Base-by-base conservation (phyloP, 1,284 basidiomycete genomes). In the Tranzscheliella williamsii region DNA sequence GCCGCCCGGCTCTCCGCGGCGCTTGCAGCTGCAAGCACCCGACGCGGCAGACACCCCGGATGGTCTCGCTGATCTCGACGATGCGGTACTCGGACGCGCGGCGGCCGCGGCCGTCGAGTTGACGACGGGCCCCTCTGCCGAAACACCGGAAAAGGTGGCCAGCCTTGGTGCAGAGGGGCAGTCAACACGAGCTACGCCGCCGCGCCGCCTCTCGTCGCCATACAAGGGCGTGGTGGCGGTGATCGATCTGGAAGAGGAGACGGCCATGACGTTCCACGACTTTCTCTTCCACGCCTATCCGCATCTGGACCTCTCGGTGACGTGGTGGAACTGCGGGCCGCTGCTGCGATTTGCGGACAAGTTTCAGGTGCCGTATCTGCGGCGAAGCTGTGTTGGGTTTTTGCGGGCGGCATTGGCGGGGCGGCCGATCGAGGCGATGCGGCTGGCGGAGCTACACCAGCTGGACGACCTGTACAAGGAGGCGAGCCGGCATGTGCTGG, bases 361-460 rank as follows among this genome's bases (percentile, higher is more conserved):
- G 31, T 67, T 61, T 29, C 58, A 61, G 20, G 67, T 71, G 4
- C 49, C 61, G 6, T 53, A 42, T 23, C 38, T 72, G n/a, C 60
- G 51, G 5, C 35, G 51, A 11, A 33, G 44, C 2, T 67, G 63
- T 38, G 24, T 52, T 4, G 38, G 31, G 16, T 72, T 70, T 26
- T 33, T 72, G 3, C 47, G 54, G 3, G 57, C 56, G 4, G 48
- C 70, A 5, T 34, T 70, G n/a, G 65, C 70, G 0, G 70, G 67
- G 0, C 35, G 61, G 8, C 67, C 70, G 17, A 72, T 72, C 24
- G 58, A 67, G 21, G 70, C 70, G n/a, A 70, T 72, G 67, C 45
- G 57, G 0, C 35, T 72, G 1, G 63, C 58, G 1, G 70, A 70
- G 21, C 31, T 52, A 23, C 61, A 64, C 38, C 16, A 42, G 1